A percentile compares a stretch with the other conserved stretches of the same genome.
Evolutionary conservation across 345 rosid genomes (phyloP).

Genomic region (Cochlearia excelsa): DNA sequence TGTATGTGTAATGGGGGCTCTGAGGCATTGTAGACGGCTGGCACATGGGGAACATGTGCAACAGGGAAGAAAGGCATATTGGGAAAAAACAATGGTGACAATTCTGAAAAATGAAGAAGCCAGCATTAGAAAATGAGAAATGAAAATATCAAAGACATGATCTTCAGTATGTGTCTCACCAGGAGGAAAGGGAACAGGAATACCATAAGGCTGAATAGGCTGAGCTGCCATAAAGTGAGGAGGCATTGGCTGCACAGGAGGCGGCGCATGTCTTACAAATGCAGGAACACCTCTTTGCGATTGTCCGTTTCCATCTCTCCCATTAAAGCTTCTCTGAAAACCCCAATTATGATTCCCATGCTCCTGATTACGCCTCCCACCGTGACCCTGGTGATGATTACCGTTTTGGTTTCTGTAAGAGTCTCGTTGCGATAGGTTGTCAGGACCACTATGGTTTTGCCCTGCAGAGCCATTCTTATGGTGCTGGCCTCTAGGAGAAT

Average conservation of each 20-base stretch:
- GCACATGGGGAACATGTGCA: slow-evolving; percentile 37
- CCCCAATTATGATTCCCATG: slow-evolving; percentile 64
- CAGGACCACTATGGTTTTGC: slow-evolving; percentile 50
- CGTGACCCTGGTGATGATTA: slow-evolving; percentile 65
- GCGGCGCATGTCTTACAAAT: slow-evolving; percentile 57
- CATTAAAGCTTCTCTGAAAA: slow-evolving; percentile 48
- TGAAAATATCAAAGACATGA: slow-evolving; percentile 1
- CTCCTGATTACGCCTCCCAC: slow-evolving; percentile 75
- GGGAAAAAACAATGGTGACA: slow-evolving; percentile 52
- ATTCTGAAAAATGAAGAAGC: slow-evolving; percentile 40
- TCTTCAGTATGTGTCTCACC: slow-evolving; percentile 47
- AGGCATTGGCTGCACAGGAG: slow-evolving; percentile 48
- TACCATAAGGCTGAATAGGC: slow-evolving; percentile 48
- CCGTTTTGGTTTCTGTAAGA: slow-evolving; percentile 65
- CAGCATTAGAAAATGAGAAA: slow-evolving; percentile 30
- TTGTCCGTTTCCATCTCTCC: slow-evolving; percentile 63
- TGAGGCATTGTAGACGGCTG: slow-evolving; percentile 44
- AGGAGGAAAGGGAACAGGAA: slow-evolving; percentile 47
- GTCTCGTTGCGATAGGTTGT: slow-evolving; percentile 61
- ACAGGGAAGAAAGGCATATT: slow-evolving; percentile 44
- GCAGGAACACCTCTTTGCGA: slow-evolving; percentile 55
- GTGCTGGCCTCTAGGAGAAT: slow-evolving; percentile 32
- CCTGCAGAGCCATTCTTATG: slow-evolving; percentile 55
- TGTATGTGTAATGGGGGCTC: slow-evolving; percentile 53
- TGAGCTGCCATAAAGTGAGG: slow-evolving; percentile 51